Percentiles rank a stretch among this genome's conserved stretches.
Evolutionary conservation across 352 stramenopile genomes (phyloP).

Genomic region (Phytophthora pseudosyringae): DNA sequence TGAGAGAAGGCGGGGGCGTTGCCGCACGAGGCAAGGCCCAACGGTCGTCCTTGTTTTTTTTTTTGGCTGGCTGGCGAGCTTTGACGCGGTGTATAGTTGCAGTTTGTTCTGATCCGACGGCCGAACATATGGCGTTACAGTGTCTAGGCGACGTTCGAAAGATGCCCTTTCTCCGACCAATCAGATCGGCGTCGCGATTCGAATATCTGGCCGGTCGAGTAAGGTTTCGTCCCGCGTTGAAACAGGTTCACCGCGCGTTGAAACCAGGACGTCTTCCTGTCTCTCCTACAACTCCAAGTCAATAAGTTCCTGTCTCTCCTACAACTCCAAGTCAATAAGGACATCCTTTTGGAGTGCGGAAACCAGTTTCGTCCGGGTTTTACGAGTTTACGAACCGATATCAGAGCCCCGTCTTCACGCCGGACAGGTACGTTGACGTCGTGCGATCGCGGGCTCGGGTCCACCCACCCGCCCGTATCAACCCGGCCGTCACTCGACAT

Average conservation of each 20-base stretch:
- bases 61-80: neutral
- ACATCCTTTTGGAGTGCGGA: no score
- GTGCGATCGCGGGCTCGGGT: slow-evolving; percentile 21
- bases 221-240: no score
- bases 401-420: slow-evolving; percentile 8
- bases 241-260: no score
- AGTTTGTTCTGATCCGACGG: slow-evolving; percentile 27
- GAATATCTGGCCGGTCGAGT: slow-evolving; percentile 7
- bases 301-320: no score
- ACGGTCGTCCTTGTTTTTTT: neutral
- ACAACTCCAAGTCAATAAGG: no score
- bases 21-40: neutral
- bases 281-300: no score
- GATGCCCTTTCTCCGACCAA: slow-evolving; percentile 22
- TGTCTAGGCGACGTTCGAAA: slow-evolving; percentile 16
- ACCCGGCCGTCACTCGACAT: slow-evolving; percentile 26
- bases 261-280: no score
- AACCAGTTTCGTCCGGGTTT: no score
- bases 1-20: neutral
- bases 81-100: neutral
- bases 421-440: slow-evolving; percentile 25
- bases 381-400: no score
- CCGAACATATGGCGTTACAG: slow-evolving; percentile 10
- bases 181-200: slow-evolving; percentile 24
- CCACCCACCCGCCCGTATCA: slow-evolving; percentile 36